Percentiles rank a stretch among this genome's conserved stretches.
phyloP scores from a whole-genome alignment of 176 grass and related monocot genomes.

The Puya raimondii region DNA sequence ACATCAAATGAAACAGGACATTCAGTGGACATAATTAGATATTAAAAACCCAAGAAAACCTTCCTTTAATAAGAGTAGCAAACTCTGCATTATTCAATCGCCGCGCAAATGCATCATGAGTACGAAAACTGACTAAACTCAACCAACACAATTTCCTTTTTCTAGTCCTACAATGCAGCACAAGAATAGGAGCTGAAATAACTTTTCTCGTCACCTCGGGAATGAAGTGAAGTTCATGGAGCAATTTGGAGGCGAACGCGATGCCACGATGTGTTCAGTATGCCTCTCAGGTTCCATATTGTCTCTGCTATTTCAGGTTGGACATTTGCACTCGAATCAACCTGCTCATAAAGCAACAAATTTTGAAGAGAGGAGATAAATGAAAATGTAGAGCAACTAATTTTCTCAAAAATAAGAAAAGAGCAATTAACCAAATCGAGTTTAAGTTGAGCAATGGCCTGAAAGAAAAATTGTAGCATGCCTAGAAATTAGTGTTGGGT shows the following conservation, averaged over 20 bases:
- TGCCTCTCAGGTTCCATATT: slow-evolving; percentile 49
- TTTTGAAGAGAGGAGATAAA: neutral
- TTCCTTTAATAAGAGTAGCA: too few relatives aligned
- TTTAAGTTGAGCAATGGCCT: neutral
- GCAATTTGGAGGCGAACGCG: slow-evolving; percentile 7
- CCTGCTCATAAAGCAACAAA: slow-evolving; percentile 14
- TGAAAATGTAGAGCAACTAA: neutral
- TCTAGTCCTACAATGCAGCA: too few relatives aligned
- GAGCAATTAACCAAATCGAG: neutral
- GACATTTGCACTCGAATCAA: slow-evolving; percentile 40
- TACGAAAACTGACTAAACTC: too few relatives aligned
- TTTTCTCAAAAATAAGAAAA: neutral
- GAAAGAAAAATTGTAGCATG: neutral
- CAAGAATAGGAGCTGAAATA: too few relatives aligned
- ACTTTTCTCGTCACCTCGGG: too few relatives aligned
- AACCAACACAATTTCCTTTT: too few relatives aligned
- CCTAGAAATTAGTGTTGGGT: neutral
- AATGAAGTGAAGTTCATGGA: neutral
- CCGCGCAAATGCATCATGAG: too few relatives aligned
- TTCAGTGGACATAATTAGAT: too few relatives aligned
- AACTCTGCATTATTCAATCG: too few relatives aligned
- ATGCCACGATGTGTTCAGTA: slow-evolving; percentile 49
- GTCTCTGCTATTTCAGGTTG: slow-evolving; percentile 30
- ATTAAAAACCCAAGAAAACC: too few relatives aligned
- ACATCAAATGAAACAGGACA: too few relatives aligned